These are phyloP conservation scores for Rhexocercosporidium sp. DNA, from an alignment of 2,329 filamentous ascomycete genomes.

Conservation along the genomic window DNA sequence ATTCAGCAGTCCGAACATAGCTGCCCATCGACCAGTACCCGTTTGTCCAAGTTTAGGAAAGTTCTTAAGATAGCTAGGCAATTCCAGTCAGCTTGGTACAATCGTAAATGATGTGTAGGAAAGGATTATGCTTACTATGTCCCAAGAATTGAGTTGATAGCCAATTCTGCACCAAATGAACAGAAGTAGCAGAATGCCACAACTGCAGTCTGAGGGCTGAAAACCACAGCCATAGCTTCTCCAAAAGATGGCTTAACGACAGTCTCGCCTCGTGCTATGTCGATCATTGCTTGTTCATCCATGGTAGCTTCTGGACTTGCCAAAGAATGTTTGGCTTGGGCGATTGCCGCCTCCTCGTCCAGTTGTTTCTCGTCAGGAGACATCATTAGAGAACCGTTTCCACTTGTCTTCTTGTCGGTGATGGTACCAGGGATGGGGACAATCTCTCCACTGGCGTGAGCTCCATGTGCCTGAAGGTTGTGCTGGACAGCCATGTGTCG, in stretches of 20 bases:
- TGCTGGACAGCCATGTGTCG: slow-evolving; percentile 55
- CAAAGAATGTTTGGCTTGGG: slow-evolving; percentile 48
- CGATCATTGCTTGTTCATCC: slow-evolving; percentile 55
- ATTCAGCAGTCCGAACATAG: slow-evolving; percentile 80
- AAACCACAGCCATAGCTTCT: slow-evolving; percentile 51
- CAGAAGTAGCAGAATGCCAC: slow-evolving; percentile 63
- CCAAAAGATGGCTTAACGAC: slow-evolving; percentile 61
- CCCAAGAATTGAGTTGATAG: slow-evolving; percentile 64
- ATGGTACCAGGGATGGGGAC: slow-evolving; percentile 41
- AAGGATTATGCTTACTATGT: slow-evolving; percentile 46
- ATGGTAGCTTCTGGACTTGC: slow-evolving; percentile 51
- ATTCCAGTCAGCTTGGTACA: neutral
- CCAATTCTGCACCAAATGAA: slow-evolving; percentile 67
- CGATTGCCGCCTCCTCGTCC: slow-evolving; percentile 54
- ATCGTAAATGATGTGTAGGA: neutral
- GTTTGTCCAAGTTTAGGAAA: slow-evolving; percentile 64
- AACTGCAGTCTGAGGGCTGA: slow-evolving; percentile 60
- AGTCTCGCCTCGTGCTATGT: slow-evolving; percentile 58
- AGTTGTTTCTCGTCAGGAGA: slow-evolving; percentile 42
- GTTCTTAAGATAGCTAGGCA: slow-evolving; percentile 56
- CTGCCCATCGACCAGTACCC: slow-evolving; percentile 64
- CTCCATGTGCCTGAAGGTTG: slow-evolving; percentile 51
- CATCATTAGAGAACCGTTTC: slow-evolving; percentile 8
- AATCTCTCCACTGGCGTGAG: slow-evolving; percentile 44
- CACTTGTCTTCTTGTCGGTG: slow-evolving; percentile 27